A percentile compares a stretch with the other conserved stretches of the same genome.
These are phyloP conservation scores for Amylostereum areolatum DNA, from an alignment of 1,284 basidiomycete genomes.

Conservation along the genomic window DNA sequence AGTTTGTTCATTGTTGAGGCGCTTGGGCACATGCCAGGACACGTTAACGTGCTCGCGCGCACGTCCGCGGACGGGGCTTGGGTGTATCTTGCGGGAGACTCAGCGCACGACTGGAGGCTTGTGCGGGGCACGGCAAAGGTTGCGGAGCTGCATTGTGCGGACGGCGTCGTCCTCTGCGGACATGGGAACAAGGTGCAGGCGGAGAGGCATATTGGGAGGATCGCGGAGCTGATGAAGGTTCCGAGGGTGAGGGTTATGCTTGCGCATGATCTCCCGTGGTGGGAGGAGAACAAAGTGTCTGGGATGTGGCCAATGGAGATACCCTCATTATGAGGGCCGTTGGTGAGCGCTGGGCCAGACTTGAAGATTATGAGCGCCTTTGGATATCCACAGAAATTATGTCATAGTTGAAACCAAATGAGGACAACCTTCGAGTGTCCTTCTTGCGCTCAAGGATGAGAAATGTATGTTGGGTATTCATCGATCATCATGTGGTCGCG, in stretches of 20 bases:
- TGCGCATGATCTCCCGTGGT: slow-evolving; percentile 51
- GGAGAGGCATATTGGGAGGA: slow-evolving; percentile 32
- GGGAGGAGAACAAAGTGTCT: slow-evolving; percentile 34
- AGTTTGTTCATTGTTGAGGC: slow-evolving; percentile 51
- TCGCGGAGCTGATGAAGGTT: slow-evolving; percentile 31
- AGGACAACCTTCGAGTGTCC: too few relatives aligned
- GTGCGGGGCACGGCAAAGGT: slow-evolving; percentile 40
- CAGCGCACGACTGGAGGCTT: slow-evolving; percentile 48
- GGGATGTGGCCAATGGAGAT: not conserved
- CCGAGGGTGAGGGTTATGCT: slow-evolving; percentile 41
- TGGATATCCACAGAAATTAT: too few relatives aligned
- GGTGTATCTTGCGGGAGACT: slow-evolving; percentile 53
- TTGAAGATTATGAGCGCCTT: too few relatives aligned
- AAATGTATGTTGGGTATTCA: too few relatives aligned
- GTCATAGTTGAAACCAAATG: too few relatives aligned
- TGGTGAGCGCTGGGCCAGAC: too few relatives aligned
- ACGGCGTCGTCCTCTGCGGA: slow-evolving; percentile 26
- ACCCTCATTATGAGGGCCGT: not conserved
- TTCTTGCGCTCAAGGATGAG: too few relatives aligned
- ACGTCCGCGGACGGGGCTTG: slow-evolving; percentile 50
- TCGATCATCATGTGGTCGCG: too few relatives aligned
- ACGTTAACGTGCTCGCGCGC: slow-evolving; percentile 47
- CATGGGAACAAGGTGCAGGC: slow-evolving; percentile 39
- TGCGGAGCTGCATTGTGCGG: slow-evolving; percentile 22
- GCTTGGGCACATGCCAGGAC: slow-evolving; percentile 48